Evolutionary conservation across 164 flowering plant species (phyloP).

Genomic region (Malania oleifera): DNA sequence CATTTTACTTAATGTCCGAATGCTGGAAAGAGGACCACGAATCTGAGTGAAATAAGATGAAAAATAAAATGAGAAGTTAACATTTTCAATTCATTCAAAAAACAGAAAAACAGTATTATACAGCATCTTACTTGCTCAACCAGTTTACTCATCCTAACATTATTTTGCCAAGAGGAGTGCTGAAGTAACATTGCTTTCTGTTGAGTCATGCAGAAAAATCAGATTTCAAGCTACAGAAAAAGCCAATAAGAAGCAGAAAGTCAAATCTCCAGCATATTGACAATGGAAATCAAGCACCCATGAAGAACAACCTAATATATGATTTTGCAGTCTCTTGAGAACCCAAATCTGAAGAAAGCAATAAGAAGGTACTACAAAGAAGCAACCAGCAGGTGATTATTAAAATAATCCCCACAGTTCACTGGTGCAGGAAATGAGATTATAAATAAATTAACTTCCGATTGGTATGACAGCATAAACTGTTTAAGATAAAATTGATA

Average conservation of each 20-base stretch:
- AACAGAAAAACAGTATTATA: background rate
- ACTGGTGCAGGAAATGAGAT: background rate
- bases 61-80: constrained; percentile 4
- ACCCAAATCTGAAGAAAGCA: background rate
- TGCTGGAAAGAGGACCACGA: constrained; percentile 85
- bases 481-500: background rate
- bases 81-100: constrained; percentile 2
- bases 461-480: background rate
- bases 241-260: background rate
- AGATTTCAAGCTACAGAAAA: constrained; percentile 1
- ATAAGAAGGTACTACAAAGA: background rate
- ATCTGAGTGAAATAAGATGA: constrained; percentile 41
- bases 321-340: background rate
- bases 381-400: background rate
- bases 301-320: background rate
- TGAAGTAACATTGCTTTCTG: constrained; percentile 92
- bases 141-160: constrained; percentile 75
- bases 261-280: background rate
- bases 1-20: constrained; percentile 75
- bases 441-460: background rate
- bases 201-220: constrained; percentile 15
- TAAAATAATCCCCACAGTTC: background rate
- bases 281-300: background rate
- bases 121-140: constrained; percentile 73
- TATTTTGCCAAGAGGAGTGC: constrained; percentile 95